Evolutionary conservation across 805 yeast genomes (phyloP), one percentile per base, ranked within the genome.

Genomic region (Yarrowia hollandica): DNA sequence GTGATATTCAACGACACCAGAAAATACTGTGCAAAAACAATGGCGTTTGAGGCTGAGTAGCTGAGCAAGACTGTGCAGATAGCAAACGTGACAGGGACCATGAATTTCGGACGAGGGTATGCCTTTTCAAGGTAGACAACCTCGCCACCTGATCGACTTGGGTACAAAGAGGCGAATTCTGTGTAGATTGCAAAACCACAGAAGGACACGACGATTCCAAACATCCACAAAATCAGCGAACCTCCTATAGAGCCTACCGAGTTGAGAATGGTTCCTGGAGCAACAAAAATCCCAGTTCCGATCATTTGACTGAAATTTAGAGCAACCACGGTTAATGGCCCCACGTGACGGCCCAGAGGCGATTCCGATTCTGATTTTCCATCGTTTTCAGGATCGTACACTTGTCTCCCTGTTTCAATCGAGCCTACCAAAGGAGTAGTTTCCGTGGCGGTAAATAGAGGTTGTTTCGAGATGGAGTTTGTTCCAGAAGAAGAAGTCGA

Each of bases 241-340:
- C 78, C 71, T 12, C 87, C 88, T 7, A 84, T 83, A 12, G 83
- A 79, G 4, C 88, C 88, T 4, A 82, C 71, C 39, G 80, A 71
- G 12, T 73, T 67, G 63, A 79, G 84, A 34, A 85, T 83, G 26
- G 52, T 28, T 12, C 52, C 52, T 0, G 52, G 52, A 14, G 52
- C 34, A 3, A 44, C 52, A 8, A 44, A 44, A n/a, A 44, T 44
- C 11, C 52, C 52, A 5, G 52, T 44, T 4, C 52, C 52, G 25
- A 44, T 44, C 52, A 44, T 44, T 7, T 44, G 52, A 7, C 25
- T 19, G 25, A 44, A 44, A 12, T 44, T 44, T 25, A 44, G 52
- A 12, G 52, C 52, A 21, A 44, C 52, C 11, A 44, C 52, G 1
- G 52, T 44, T n/a, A 44, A n/a, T 1, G 34, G 34, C 5, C 52